phyloP scores from a whole-genome alignment of 768 basidiomycete species.

The Mycena amicta region DNA sequence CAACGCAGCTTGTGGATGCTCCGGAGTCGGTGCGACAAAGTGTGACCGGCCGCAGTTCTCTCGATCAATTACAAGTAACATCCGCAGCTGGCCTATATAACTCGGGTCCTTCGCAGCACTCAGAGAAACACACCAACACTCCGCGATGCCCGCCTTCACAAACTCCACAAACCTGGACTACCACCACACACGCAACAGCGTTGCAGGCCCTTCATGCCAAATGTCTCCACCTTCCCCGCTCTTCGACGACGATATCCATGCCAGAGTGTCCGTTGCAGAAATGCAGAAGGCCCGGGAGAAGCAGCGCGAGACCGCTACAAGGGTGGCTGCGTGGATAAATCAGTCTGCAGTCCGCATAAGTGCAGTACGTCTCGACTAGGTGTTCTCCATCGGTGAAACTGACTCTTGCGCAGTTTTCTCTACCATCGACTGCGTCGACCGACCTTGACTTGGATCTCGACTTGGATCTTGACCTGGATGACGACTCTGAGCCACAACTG shows the following conservation, averaged over 20 bases:
- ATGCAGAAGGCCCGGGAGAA: constrained; percentile 9
- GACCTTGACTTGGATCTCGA: constrained; percentile 18
- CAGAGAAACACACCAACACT: too few species aligned
- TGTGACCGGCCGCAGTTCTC: too few species aligned
- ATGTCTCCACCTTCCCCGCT: constrained; percentile 12
- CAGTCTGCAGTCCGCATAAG: constrained; percentile 21
- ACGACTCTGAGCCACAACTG: constrained; percentile 9
- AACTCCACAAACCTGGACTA: constrained; percentile 18
- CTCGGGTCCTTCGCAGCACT: too few species aligned
- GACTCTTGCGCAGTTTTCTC: constrained; percentile 7
- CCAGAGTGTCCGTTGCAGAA: too few species aligned
- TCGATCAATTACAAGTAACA: too few species aligned
- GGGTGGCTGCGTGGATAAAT: constrained; percentile 24
- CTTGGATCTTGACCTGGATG: constrained; percentile 4
- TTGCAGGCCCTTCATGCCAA: constrained; percentile 17
- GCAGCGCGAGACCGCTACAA: constrained; percentile 17
- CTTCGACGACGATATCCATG: constrained; percentile 5
- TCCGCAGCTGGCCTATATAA: too few species aligned
- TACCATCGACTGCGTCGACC: constrained; percentile 16
- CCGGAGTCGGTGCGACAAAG: too few species aligned
- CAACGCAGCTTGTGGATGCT: too few species aligned
- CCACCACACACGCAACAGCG: constrained; percentile 6
- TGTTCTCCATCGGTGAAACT: background rate
- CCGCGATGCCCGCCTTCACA: constrained; percentile 10
- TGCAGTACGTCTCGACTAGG: constrained; percentile 10